A percentile compares a stretch with the other conserved stretches of the same genome.
These are phyloP conservation scores for Salix caprea DNA, from an alignment of 345 rosid genomes.

Conservation along the genomic window DNA sequence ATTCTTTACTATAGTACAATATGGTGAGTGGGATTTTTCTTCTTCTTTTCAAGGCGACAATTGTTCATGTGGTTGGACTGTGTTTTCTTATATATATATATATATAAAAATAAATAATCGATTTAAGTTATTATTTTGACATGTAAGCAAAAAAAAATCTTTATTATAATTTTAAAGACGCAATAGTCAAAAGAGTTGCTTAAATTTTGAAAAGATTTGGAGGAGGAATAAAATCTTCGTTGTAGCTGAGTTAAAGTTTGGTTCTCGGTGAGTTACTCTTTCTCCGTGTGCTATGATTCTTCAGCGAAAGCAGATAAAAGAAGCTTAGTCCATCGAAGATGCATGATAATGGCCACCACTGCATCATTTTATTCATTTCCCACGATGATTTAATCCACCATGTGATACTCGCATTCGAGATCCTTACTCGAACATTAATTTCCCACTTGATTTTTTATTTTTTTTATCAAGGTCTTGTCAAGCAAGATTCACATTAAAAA, in stretches of 20 bases:
- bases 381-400: not conserved
- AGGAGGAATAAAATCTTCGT: slow-evolving; percentile 27
- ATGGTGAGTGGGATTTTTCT: too few relatives aligned
- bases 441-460: not conserved
- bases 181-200: slow-evolving; percentile 34
- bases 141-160: too few relatives aligned
- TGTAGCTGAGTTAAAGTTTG: slow-evolving; percentile 8
- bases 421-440: not conserved
- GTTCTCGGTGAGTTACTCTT: not conserved
- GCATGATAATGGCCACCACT: not conserved
- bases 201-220: slow-evolving; percentile 24
- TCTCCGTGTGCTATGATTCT: slow-evolving; percentile 11
- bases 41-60: too few relatives aligned
- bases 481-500: too few relatives aligned
- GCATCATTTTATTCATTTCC: slow-evolving; percentile 7
- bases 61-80: too few relatives aligned
- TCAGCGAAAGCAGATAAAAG: not conserved
- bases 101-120: too few relatives aligned
- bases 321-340: not conserved
- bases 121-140: too few relatives aligned
- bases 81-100: too few relatives aligned
- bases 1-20: too few relatives aligned
- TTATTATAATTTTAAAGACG: too few relatives aligned
- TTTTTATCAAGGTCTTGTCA: too few relatives aligned
- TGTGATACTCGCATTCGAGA: not conserved